These are phyloP conservation scores for Pilaira anomala DNA, from an alignment of 192 early-diverging fungal species.

Conservation along the genomic window DNA sequence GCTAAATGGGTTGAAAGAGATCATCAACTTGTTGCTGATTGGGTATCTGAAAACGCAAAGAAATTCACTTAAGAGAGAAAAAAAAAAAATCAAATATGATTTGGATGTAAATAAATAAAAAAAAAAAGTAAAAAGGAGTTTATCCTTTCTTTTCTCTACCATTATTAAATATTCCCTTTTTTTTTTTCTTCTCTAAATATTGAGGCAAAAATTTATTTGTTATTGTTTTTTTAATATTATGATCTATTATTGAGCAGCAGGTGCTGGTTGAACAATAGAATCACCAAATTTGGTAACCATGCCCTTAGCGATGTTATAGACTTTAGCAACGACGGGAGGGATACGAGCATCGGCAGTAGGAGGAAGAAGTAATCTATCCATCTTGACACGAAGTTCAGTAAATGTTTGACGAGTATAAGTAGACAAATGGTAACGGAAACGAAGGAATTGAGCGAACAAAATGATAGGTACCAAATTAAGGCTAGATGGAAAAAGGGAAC, in stretches of 20 bases:
- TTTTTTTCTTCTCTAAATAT: too few relatives aligned
- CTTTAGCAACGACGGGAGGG: slow-evolving; percentile 41
- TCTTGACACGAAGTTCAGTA: slow-evolving; percentile 39
- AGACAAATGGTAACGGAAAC: slow-evolving; percentile 67
- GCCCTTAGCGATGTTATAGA: slow-evolving; percentile 39
- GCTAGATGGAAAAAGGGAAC: slow-evolving; percentile 18
- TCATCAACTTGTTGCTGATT: slow-evolving; percentile 22
- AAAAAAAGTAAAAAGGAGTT: too few relatives aligned
- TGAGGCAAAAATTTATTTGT: neutral
- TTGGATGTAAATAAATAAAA: neutral
- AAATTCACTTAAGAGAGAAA: slow-evolving; percentile 10
- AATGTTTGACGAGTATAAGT: slow-evolving; percentile 48
- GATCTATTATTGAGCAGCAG: slow-evolving; percentile 30
- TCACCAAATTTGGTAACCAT: slow-evolving; percentile 34
- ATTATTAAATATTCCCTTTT: too few relatives aligned
- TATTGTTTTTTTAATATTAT: neutral
- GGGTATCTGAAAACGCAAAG: slow-evolving; percentile 12
- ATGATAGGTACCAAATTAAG: slow-evolving; percentile 37
- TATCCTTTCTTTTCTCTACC: too few relatives aligned
- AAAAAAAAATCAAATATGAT: neutral
- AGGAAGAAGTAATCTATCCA: slow-evolving; percentile 40
- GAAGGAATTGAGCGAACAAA: slow-evolving; percentile 67
- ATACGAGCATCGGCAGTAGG: slow-evolving; percentile 46
- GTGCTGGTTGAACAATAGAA: slow-evolving; percentile 26
- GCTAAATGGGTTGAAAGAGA: slow-evolving; percentile 46